These are phyloP conservation scores for Gonapodya sp. DNA, from an alignment of 192 early-diverging fungal species.

Conservation along the genomic window DNA sequence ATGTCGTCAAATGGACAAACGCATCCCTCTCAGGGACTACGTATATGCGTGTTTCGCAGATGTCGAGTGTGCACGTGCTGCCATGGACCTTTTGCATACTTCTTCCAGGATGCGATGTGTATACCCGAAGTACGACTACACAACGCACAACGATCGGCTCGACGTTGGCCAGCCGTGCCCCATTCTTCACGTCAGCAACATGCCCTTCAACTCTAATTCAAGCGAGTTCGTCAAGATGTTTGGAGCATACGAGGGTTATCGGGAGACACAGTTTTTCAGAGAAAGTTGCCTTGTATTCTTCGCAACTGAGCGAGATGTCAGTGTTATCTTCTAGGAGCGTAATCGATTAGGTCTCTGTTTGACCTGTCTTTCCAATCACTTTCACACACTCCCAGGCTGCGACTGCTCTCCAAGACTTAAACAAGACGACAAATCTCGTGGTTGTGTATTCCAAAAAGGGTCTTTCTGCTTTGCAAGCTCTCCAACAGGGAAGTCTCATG, in stretches of 20 bases:
- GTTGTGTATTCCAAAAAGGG: constrained; percentile 15
- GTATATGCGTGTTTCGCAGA: constrained; percentile 15
- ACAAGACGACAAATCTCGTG: constrained; percentile 15
- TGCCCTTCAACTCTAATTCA: constrained; percentile 8
- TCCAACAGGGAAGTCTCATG: neutral
- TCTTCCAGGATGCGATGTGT: constrained; percentile 5
- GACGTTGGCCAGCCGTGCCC: constrained; percentile 11
- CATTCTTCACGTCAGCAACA: constrained; percentile 13
- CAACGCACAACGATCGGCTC: constrained; percentile 7
- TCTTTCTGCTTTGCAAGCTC: neutral
- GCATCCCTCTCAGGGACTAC: constrained; percentile 16
- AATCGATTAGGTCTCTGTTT: neutral
- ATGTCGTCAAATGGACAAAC: too few species aligned
- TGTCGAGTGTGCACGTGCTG: constrained; percentile 7
- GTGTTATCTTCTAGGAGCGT: neutral
- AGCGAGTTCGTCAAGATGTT: constrained; percentile 13
- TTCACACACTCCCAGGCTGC: neutral
- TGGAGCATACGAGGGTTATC: constrained; percentile 11
- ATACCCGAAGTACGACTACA: constrained; percentile 17
- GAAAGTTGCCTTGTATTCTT: constrained; percentile 16
- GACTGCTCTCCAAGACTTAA: constrained; percentile 4
- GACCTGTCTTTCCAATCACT: too few species aligned
- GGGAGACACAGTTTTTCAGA: constrained; percentile 15
- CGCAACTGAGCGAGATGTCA: constrained; percentile 1
- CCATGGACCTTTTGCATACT: constrained; percentile 10